Base-by-base conservation (phyloP, 164 flowering plant species). In the Sedum album region DNA sequence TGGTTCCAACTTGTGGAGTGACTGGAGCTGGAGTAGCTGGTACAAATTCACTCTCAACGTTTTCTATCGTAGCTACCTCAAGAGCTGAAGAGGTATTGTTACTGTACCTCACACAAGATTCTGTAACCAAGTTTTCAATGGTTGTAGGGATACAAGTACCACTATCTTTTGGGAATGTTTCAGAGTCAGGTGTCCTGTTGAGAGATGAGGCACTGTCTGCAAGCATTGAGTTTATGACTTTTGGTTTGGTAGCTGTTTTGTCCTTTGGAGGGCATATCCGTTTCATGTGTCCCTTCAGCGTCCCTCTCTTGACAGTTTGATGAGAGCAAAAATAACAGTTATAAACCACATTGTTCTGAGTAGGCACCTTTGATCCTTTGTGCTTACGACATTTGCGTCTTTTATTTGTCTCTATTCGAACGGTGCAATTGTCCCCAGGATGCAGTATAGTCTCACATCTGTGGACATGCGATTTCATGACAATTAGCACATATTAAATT, bases 381-480 rank as follows among this genome's bases (percentile, higher is more conserved):
- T 67, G 42, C 67, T 79, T 82, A 74, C 79, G 79, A 46, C 62
- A 60, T 53, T 72, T 69, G n/a, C 65, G 72, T 60, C 79, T 65
- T 74, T 15, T 72, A 69, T 78, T 86, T 70, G 77, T 84, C 71
- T 88, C 89, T 28, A 88, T 82, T 48, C 90, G 82, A 0, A 90
- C 76, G 5, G 83, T 85, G 80, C 93, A 93, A 73, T 90, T 90
- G 20, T 66, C 26, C 51, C 93, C 95, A 61, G 93, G 91, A 65
- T 80, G 87, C 70, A 90, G 92, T 71, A 90, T 68, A 38, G 93
- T 79, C 66, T 88, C 95, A 75, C 98, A 93, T 76, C 96, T 93
- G 85, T 44, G 48, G 5, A 36, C 14, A 70, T 2, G 60, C 11
- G 6, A 53, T 53, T 10, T 53, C 66, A 38, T 36, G 44, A 42